Conservation (phyloP, 2,329 filamentous ascomycete species). For the Botryotinia globosa region DNA sequence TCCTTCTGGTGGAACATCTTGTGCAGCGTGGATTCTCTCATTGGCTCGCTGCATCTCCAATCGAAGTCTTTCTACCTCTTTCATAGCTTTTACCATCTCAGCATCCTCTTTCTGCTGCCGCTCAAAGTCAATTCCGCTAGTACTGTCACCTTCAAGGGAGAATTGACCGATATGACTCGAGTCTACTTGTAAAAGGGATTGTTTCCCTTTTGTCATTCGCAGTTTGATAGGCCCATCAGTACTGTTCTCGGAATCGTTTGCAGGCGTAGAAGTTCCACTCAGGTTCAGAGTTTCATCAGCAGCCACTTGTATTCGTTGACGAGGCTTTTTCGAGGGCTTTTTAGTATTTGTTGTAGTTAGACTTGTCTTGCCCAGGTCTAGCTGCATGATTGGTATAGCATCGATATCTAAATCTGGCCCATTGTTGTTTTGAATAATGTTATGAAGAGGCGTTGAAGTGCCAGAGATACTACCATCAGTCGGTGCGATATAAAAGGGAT, state of each 20-base stretch:
- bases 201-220: slow-evolving; percentile 52
- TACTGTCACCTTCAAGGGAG: slow-evolving; percentile 57
- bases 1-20: slow-evolving; percentile 59
- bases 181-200: slow-evolving; percentile 75
- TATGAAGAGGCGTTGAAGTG: slow-evolving; percentile 74
- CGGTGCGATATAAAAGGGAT: slow-evolving; percentile 86
- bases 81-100: slow-evolving; percentile 85
- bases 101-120: slow-evolving; percentile 72
- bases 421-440: slow-evolving; percentile 69
- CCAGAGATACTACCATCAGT: slow-evolving; percentile 52
- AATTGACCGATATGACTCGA: slow-evolving; percentile 76
- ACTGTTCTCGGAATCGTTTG: slow-evolving; percentile 54
- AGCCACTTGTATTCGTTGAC: slow-evolving; percentile 64
- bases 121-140: slow-evolving; percentile 55
- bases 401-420: slow-evolving; percentile 84
- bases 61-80: slow-evolving; percentile 80
- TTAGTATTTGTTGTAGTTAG: slow-evolving; percentile 34
- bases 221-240: slow-evolving; percentile 48
- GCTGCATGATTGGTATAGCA: slow-evolving; percentile 90
- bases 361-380: slow-evolving; percentile 64
- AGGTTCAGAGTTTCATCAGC: slow-evolving; percentile 69
- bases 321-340: slow-evolving; percentile 44
- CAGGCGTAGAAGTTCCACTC: slow-evolving; percentile 49
- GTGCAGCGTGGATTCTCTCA: slow-evolving; percentile 69
- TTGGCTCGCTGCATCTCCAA: slow-evolving; percentile 86